Evolutionary conservation across 176 grass and related monocot genomes (phyloP), one percentile per base, ranked within the genome.

Genomic region (Juncus effusus): DNA sequence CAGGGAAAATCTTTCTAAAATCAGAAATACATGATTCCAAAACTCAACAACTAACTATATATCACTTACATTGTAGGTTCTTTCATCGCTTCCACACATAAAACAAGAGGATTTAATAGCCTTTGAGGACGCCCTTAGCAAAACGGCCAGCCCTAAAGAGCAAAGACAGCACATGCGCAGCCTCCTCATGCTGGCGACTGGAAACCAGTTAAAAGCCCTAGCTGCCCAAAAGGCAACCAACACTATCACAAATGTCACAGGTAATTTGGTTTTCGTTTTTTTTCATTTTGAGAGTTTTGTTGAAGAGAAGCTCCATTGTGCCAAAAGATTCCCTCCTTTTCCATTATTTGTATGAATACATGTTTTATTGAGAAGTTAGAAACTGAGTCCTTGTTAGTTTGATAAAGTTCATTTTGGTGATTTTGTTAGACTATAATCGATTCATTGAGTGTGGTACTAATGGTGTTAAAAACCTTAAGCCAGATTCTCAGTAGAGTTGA

Each of bases 171-270:
- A 82, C 61, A 84, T 97, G 82, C 78, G 85, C 64, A 89, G 68
- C 88, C 83, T 97, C 64, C 94, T 97, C 86, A 58, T 97, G 61
- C 51, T 84, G 73, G 94, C 88, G 74, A 89, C 94, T 54, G 94
- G 88, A 61, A 92, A 91, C 65, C 78, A 97, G 74, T 73, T 97
- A 70, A 92, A 81, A 88, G 94, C 94, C 77, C 94, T 97, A 51
- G 85, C 75, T 80, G 83, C 85, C 68, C 79, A 81, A 63, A 97
- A 92, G 78, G 65, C 61, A 51, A 92, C 88, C 49, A 96, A 91
- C 69, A 63, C 86, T 57, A 97, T 97, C 76, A 97, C 88, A 39
- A 97, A 97, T 72, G 88, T 97, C 67, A 97, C 88, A 82, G 82
- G 94, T 92, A 62, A 84, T 74, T 64, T 71, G 16, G 52, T 63